Evolutionary conservation across 495 filamentous ascomycete genomes (phyloP).

Genomic region (Eremomyces bilateralis): DNA sequence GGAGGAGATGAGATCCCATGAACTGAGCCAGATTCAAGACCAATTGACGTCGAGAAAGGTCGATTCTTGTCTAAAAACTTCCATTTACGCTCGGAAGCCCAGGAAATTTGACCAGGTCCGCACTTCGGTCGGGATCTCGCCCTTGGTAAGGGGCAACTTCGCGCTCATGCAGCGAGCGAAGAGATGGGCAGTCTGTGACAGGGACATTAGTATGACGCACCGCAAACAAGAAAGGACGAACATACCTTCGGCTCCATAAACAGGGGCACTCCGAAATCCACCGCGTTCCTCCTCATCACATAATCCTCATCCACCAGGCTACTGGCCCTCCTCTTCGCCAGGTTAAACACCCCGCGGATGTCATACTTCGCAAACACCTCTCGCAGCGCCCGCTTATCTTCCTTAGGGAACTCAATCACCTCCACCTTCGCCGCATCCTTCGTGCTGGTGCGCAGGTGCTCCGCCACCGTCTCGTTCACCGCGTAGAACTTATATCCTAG

Average conservation of each 20-base stretch:
- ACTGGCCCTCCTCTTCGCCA: slow-evolving; percentile 65
- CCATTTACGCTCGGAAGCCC: too few species aligned
- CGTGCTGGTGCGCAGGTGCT: slow-evolving; percentile 48
- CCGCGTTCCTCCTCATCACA: slow-evolving; percentile 93
- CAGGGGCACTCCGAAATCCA: slow-evolving; percentile 91
- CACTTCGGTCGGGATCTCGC: slow-evolving; percentile 74
- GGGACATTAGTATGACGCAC: slow-evolving; percentile 11
- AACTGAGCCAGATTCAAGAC: too few species aligned
- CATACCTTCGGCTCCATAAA: slow-evolving; percentile 99
- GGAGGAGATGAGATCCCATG: too few species aligned
- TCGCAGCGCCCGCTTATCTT: slow-evolving; percentile 82
- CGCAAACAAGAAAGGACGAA: slow-evolving; percentile 6
- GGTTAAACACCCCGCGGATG: slow-evolving; percentile 88
- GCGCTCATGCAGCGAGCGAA: slow-evolving; percentile 91
- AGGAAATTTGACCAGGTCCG: slow-evolving; percentile 86
- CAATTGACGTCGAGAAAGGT: too few species aligned
- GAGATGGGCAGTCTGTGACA: slow-evolving; percentile 66
- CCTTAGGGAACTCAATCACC: slow-evolving; percentile 91
- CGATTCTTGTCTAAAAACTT: too few species aligned
- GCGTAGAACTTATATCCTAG: slow-evolving; percentile 89
- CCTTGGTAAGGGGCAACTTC: slow-evolving; percentile 69
- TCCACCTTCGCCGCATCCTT: slow-evolving; percentile 49
- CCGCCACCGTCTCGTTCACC: slow-evolving; percentile 58
- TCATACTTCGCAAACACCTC: slow-evolving; percentile 96
- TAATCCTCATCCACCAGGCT: slow-evolving; percentile 84